A percentile compares a stretch with the other conserved stretches of the same genome.
Conservation (phyloP, 2,329 filamentous ascomycete genomes). For the Colletotrichum coccodes region DNA sequence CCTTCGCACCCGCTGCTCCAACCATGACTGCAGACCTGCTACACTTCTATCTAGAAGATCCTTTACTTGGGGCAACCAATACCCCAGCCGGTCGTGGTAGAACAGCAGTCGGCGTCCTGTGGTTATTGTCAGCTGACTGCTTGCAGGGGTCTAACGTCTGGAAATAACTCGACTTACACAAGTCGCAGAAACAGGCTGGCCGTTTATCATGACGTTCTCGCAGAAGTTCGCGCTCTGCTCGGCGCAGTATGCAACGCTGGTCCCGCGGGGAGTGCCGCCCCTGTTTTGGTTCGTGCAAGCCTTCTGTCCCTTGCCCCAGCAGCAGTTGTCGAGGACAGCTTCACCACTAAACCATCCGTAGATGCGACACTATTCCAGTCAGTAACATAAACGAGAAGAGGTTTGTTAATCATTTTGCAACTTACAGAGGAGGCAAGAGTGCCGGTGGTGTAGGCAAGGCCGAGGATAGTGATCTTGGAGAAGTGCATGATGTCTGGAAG, state of each 20-base stretch:
- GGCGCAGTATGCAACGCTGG: not conserved
- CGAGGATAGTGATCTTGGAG: not conserved
- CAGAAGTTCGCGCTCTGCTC: slow-evolving; percentile 12
- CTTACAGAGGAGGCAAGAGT: not conserved
- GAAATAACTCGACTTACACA: not conserved
- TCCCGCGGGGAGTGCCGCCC: slow-evolving; percentile 3
- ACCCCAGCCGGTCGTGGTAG: not conserved
- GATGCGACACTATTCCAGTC: not conserved
- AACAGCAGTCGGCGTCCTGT: not conserved
- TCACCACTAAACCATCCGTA: slow-evolving; percentile 1
- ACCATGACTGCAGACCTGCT: too few relatives aligned
- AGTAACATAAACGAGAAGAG: not conserved
- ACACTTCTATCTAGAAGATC: too few relatives aligned
- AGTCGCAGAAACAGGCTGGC: not conserved
- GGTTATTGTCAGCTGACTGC: not conserved
- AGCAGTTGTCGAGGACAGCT: slow-evolving; percentile 7
- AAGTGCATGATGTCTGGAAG: not conserved
- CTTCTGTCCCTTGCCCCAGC: slow-evolving; percentile 13
- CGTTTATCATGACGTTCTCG: slow-evolving; percentile 2
- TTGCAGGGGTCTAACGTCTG: too few relatives aligned
- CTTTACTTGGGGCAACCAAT: not conserved
- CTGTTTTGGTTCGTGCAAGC: slow-evolving; percentile 10
- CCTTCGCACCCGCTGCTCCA: too few relatives aligned
- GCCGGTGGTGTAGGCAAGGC: not conserved
- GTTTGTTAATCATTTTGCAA: not conserved